Conservation (phyloP, 2,329 filamentous ascomycete species). For the Claviceps sp. region DNA sequence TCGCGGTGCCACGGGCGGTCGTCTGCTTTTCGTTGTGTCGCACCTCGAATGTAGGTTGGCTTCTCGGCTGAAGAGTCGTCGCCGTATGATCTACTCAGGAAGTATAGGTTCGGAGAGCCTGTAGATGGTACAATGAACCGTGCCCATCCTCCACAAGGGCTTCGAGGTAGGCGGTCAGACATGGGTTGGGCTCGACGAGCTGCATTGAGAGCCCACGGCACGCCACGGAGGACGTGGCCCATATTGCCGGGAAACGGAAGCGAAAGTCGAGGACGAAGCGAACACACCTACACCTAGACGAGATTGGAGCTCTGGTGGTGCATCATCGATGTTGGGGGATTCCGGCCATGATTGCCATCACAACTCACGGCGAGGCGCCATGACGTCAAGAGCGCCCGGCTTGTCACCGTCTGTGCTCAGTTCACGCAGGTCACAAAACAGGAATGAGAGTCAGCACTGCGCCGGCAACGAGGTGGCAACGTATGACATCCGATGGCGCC, state of each 20-base stretch:
- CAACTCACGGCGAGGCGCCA: neutral
- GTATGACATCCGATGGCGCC: too few relatives aligned
- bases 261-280: neutral
- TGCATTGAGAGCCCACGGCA: neutral
- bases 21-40: slow-evolving; percentile 40
- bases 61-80: neutral
- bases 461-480: too few relatives aligned
- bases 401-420: neutral
- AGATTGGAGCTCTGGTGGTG: neutral
- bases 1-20: slow-evolving; percentile 54
- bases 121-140: neutral
- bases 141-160: neutral
- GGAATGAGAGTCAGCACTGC: too few relatives aligned
- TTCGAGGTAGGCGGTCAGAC: neutral
- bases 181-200: neutral
- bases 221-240: slow-evolving; percentile 2
- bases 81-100: neutral
- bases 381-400: neutral
- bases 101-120: neutral
- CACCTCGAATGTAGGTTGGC: neutral
- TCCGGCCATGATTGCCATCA: neutral
- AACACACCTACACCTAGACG: neutral
- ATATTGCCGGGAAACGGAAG: neutral
- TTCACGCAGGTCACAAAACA: too few relatives aligned
- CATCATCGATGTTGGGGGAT: too few relatives aligned